Base-by-base conservation (phyloP, 192 early-diverging fungal genomes). In the Fimicolochytrium jonesii region DNA sequence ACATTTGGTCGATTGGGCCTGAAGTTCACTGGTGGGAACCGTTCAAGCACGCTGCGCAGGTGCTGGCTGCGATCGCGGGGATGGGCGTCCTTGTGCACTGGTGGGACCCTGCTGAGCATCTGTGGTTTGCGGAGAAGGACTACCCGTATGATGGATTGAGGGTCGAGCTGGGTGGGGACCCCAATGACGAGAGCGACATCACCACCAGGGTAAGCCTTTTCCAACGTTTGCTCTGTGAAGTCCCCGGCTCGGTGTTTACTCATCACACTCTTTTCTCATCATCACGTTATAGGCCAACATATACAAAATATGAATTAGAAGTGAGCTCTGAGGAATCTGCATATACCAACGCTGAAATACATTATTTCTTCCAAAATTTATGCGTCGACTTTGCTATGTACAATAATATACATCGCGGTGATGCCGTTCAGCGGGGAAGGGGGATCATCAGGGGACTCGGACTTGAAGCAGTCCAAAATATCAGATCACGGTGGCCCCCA, bases 111-210 rank as follows among this genome's bases (percentile, higher is more conserved):
- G 43, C 28, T 23, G 39, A 75, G 50, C 73, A 72, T 48, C 26
- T 54, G 47, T 67, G 52, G 59, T 71, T 64, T 54, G 76, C 79
- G 33, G 66, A 67, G 18, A 76, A 72, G 56, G 74, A 76, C 33
- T 82, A 69, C 39, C 80, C 80, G 22, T 74, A 52, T 48, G 64
- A 82, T 62, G 77, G 77, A 17, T 58, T 82, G 28, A 70, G 77
- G 4, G 61, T 82, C 29, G 74, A 75, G 53, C 56, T 82, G 0
- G 80, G 80, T 42, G 74, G 70, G n/a, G 80, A 82, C 51, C 80
- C 80, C n/a, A 49, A 72, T 26, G 56, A 81, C 47, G 48, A 51
- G 44, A 49, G 56, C 34, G 79, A 81, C 46, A 76, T 26, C 13
- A 50, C 13, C 18, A 54, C 54, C 11, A 43, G 55, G 52, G 73